phyloP scores from a whole-genome alignment of 176 grass and related monocot species.

The Oryza brachyantha region DNA sequence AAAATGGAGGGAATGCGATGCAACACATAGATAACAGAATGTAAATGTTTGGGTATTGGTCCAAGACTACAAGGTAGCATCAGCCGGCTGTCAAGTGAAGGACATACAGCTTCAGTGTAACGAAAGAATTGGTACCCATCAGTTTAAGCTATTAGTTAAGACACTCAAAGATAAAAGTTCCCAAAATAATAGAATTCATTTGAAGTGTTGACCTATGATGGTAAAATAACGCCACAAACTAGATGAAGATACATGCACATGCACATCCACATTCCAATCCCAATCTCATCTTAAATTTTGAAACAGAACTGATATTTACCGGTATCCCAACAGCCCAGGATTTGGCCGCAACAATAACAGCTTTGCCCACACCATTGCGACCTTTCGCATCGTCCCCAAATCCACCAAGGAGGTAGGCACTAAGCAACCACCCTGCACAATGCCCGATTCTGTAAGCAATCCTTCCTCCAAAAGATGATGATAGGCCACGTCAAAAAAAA shows the following conservation, averaged over 20 bases:
- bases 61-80: not conserved
- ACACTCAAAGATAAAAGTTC: not conserved
- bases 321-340: constrained; percentile 83
- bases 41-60: not conserved
- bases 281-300: not conserved
- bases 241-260: not conserved
- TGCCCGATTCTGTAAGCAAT: not conserved
- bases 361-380: constrained; percentile 59
- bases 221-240: not conserved
- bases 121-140: not conserved
- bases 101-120: not conserved
- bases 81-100: not conserved
- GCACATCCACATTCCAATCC: not conserved
- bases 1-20: too few species aligned
- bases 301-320: constrained; percentile 36
- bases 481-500: not conserved
- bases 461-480: not conserved
- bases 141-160: not conserved
- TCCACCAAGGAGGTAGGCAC: constrained; percentile 78
- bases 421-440: constrained; percentile 79
- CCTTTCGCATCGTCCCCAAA: constrained; percentile 89
- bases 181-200: not conserved
- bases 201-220: not conserved
- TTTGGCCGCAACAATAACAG: constrained; percentile 55
- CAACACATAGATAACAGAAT: not conserved